Evolutionary conservation across 2,329 filamentous ascomycete genomes (phyloP).

Genomic region (Rhynchosporium graminicola): DNA sequence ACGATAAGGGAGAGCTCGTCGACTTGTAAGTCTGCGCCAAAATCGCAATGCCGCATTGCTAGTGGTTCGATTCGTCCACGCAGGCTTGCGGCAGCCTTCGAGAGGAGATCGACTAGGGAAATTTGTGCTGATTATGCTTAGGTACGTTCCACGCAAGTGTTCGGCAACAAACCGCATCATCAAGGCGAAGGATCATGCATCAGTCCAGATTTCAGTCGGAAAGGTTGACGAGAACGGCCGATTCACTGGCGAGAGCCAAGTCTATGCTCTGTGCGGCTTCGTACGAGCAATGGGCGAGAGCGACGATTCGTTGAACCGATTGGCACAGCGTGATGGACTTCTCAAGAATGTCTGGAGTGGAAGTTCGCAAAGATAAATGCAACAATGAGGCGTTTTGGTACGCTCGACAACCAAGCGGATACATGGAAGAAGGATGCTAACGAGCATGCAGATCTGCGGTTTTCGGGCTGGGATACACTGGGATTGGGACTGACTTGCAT

Average conservation of each 20-base stretch:
- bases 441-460: constrained; percentile 34
- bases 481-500: constrained; percentile 30
- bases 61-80: background rate
- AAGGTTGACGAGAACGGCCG: constrained; percentile 99
- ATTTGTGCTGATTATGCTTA: constrained; percentile 44
- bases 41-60: constrained; percentile 6
- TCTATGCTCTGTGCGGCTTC: constrained; percentile 96
- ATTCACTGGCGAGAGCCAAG: constrained; percentile 91
- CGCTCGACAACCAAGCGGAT: constrained; percentile 14
- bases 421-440: constrained; percentile 26
- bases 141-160: constrained; percentile 99
- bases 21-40: constrained; percentile 73
- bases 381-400: constrained; percentile 38
- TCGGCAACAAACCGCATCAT: constrained; percentile 99
- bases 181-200: constrained; percentile 99
- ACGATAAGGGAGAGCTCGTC: constrained; percentile 99
- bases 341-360: constrained; percentile 95
- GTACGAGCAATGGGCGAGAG: constrained; percentile 97
- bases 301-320: constrained; percentile 93
- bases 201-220: constrained; percentile 93
- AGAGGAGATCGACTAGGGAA: background rate
- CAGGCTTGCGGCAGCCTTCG: background rate
- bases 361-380: constrained; percentile 41
- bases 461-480: constrained; percentile 30
- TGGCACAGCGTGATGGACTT: constrained; percentile 93